Percentiles rank a stretch among this genome's conserved stretches.
These are phyloP conservation scores for Xylaria sp. DNA, from an alignment of 2,329 filamentous ascomycete genomes.

Conservation along the genomic window DNA sequence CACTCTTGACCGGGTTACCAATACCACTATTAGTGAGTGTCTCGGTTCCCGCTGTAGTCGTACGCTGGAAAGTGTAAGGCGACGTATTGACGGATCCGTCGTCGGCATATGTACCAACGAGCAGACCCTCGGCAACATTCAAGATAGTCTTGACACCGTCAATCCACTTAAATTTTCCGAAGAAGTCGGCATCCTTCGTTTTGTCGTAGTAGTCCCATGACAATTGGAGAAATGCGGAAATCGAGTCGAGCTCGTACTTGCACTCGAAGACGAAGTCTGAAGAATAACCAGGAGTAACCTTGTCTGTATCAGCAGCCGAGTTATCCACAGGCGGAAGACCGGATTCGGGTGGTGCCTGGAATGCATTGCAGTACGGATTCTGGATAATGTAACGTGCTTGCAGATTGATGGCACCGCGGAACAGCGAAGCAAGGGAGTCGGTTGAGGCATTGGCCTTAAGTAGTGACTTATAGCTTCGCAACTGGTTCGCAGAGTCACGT, in stretches of 20 bases:
- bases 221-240: conserved; percentile 79
- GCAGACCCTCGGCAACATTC: conserved; percentile 53
- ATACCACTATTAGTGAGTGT: conserved; percentile 74
- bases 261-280: conserved; percentile 79
- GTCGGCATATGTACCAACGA: conserved; percentile 74
- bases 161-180: conserved; percentile 75
- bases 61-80: conserved; percentile 77
- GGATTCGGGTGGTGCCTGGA: conserved; percentile 86
- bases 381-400: conserved; percentile 76
- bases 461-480: conserved; percentile 77
- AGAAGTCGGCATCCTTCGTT: conserved; percentile 74
- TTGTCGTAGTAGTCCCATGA: conserved; percentile 76
- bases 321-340: conserved; percentile 69
- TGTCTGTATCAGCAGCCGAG: conserved; percentile 69
- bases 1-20: conserved; percentile 77
- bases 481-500: conserved; percentile 84
- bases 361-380: conserved; percentile 91
- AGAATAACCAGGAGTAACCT: conserved; percentile 72
- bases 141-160: conserved; percentile 73
- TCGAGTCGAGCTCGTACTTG: conserved; percentile 85
- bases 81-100: conserved; percentile 62
- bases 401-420: conserved; percentile 79
- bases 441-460: conserved; percentile 64
- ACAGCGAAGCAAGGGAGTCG: conserved; percentile 73
- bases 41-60: conserved; percentile 75